Evolutionary conservation across 208 protist genomes (phyloP).

Genomic region (Wallacemonas sp.): DNA sequence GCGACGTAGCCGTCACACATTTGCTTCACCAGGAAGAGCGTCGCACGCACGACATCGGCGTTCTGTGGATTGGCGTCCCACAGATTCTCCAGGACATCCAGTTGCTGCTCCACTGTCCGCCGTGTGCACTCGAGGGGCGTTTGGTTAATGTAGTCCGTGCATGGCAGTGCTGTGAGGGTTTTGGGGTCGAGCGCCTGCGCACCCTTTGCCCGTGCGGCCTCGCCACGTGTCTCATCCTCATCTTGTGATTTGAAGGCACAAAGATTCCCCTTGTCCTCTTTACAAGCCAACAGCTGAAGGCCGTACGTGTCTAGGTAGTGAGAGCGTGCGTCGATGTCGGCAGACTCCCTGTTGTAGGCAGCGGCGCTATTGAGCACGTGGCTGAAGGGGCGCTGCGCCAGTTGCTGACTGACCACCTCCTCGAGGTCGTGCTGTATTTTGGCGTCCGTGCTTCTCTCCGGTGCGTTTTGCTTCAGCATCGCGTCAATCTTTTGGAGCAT

Average conservation of each 20-base stretch:
- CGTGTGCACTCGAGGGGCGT: slow-evolving; percentile 71
- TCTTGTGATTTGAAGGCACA: not conserved
- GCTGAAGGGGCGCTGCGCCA: slow-evolving; percentile 2
- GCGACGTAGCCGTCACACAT: slow-evolving; percentile 84
- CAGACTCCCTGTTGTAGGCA: not conserved
- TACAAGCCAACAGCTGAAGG: not conserved
- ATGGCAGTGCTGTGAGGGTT: not conserved
- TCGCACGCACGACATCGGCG: slow-evolving; percentile 57
- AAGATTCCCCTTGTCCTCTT: not conserved
- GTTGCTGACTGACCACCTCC: slow-evolving; percentile 27
- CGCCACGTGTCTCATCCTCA: not conserved
- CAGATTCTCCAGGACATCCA: slow-evolving; percentile 65
- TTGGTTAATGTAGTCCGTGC: slow-evolving; percentile 78
- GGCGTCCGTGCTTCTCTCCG: not conserved
- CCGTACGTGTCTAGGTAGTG: slow-evolving; percentile 2
- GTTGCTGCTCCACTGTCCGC: slow-evolving; percentile 54
- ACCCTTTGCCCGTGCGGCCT: not conserved
- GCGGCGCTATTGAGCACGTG: slow-evolving; percentile 1
- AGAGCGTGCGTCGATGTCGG: not conserved
- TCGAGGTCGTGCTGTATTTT: slow-evolving; percentile 12
- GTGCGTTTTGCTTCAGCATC: slow-evolving; percentile 19
- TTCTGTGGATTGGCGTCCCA: slow-evolving; percentile 75
- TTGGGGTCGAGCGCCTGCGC: not conserved
- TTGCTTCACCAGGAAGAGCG: slow-evolving; percentile 80
- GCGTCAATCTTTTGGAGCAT: slow-evolving; percentile 40